Percentiles rank a stretch among this genome's conserved stretches.
Evolutionary conservation across 768 basidiomycete genomes (phyloP).

Genomic region (Pisolithus sp.): DNA sequence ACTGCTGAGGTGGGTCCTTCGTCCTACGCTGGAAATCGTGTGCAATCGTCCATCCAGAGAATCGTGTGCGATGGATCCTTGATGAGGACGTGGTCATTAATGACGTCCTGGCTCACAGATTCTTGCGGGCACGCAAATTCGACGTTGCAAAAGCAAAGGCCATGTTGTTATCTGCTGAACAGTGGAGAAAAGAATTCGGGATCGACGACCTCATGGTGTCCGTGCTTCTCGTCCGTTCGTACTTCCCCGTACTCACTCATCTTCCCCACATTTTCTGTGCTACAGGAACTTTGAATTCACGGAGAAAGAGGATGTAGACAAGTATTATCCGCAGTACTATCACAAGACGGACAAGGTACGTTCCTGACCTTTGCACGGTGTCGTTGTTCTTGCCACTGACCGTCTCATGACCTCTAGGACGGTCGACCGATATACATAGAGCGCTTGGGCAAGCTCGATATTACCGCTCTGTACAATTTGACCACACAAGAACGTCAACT

Average conservation of each 20-base stretch:
- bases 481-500: constrained; percentile 88
- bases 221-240: constrained; percentile 18
- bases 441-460: constrained; percentile 83
- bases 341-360: constrained; percentile 89
- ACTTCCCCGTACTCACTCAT: not conserved
- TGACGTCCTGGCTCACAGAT: constrained; percentile 41
- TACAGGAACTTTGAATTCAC: constrained; percentile 78
- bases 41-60: not conserved
- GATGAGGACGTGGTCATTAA: not conserved
- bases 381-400: too few relatives aligned
- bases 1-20: constrained; percentile 50
- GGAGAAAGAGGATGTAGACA: constrained; percentile 77
- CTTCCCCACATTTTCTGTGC: not conserved
- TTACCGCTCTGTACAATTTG: constrained; percentile 70
- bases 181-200: constrained; percentile 86
- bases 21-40: not conserved
- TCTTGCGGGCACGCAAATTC: constrained; percentile 90
- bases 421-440: constrained; percentile 96
- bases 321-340: constrained; percentile 93
- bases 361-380: not conserved
- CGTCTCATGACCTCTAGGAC: constrained; percentile 44
- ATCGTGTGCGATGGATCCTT: constrained; percentile 8
- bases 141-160: constrained; percentile 74
- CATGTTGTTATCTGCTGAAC: constrained; percentile 77
- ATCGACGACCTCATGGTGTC: constrained; percentile 70